These are phyloP conservation scores for Nymphaea thermarum DNA, from an alignment of 164 flowering plant species.

Conservation along the genomic window DNA sequence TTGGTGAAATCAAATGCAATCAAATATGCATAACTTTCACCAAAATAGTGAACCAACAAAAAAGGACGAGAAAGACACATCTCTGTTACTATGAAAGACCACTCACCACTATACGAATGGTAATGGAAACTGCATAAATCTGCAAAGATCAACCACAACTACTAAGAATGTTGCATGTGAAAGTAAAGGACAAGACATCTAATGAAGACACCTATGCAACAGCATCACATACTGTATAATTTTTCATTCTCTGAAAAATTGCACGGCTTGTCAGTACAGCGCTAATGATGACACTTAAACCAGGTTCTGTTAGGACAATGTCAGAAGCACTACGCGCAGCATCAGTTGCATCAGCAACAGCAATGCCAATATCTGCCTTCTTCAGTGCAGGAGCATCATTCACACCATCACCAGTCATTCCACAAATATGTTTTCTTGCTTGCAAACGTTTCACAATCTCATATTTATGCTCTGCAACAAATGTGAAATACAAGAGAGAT, in stretches of 20 bases:
- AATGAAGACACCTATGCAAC: not conserved
- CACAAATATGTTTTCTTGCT: slow-evolving; percentile 53
- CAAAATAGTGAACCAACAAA: not conserved
- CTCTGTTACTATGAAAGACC: not conserved
- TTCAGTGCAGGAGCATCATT: slow-evolving; percentile 66
- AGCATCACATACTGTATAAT: slow-evolving; percentile 33
- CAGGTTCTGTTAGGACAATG: slow-evolving; percentile 64
- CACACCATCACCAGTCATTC: slow-evolving; percentile 72
- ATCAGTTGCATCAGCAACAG: slow-evolving; percentile 64
- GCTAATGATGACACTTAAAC: slow-evolving; percentile 59
- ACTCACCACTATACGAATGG: slow-evolving; percentile 69
- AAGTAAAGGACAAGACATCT: not conserved
- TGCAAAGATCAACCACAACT: slow-evolving; percentile 10
- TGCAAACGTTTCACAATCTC: slow-evolving; percentile 49
- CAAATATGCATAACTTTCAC: not conserved
- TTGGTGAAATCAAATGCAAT: too few species aligned
- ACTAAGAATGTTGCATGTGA: not conserved
- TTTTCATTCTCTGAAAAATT: slow-evolving; percentile 65
- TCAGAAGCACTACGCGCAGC: slow-evolving; percentile 66
- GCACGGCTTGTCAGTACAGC: slow-evolving; percentile 67
- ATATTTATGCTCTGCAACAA: slow-evolving; percentile 43
- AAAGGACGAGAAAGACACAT: not conserved
- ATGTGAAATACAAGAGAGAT: not conserved
- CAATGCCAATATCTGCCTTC: slow-evolving; percentile 56
- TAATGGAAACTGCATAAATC: slow-evolving; percentile 74